Base-by-base conservation (phyloP, 768 basidiomycete genomes). In the Leccinum broughii region DNA sequence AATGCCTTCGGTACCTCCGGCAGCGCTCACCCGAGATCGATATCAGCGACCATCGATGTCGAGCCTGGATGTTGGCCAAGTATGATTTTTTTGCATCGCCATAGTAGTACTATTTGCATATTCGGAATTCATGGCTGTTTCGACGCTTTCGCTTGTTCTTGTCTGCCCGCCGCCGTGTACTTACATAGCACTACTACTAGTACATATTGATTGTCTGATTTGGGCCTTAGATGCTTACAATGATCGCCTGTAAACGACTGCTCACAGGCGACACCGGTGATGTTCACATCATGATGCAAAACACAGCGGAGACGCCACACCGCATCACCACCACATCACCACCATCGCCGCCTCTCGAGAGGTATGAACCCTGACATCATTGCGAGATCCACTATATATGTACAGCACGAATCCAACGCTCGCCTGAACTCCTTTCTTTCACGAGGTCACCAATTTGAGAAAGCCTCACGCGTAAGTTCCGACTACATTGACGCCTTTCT, bases 31-130 rank as follows among this genome's bases (percentile, higher is more conserved):
- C 34, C 37, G 13, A 15, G 35, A 65, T 30, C 54, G 6, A 17
- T 39, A 39, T 39, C 37, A 17, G 20, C 11, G 3, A 4, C 60
- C 44, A 17, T 8, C 2, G 7, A n/a, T 4, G 22, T 37, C 53
- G 22, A 37, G 6, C 58, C 51, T 14, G 2, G 32, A 51, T 15
- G 8, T 50, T 28, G 20, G 24, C 10, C 59, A 52, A n/a, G 37
- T 39, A 39, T 39, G 37, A 39, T 39, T 39, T 39, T 17, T 37
- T 17, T 30, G n/a, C 22, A 24, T 66, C 70, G 15, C 37, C 14
- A 15, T 28, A 26, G 26, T 26, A 6, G 26, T 26, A 26, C 26
- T 37, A 15, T 37, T 15, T 37, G 6, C 30, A 30, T 10, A 30
- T 26, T 26, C 26, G 26, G 10, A 13, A 13, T 22, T 14, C 11